These are phyloP conservation scores for Lantana camara DNA, from an alignment of 257 asterid species.

Conservation along the genomic window DNA sequence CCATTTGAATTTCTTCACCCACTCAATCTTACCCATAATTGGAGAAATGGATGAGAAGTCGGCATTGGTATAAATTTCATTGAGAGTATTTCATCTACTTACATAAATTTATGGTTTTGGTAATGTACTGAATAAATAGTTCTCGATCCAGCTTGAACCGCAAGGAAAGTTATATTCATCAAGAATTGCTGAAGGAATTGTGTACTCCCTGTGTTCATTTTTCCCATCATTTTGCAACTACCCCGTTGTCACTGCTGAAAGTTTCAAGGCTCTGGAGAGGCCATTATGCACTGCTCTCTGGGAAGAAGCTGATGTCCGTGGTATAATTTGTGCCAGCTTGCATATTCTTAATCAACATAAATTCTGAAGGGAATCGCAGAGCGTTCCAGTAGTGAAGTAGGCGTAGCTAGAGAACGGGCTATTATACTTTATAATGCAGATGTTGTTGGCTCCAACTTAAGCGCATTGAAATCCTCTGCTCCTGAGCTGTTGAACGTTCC, in stretches of 20 bases:
- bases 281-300: slow-evolving; percentile 61
- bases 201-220: slow-evolving; percentile 92
- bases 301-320: slow-evolving; percentile 67
- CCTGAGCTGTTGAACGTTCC: slow-evolving; percentile 57
- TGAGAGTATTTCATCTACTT: neutral
- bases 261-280: slow-evolving; percentile 65
- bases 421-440: slow-evolving; percentile 51
- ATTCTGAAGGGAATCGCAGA: slow-evolving; percentile 56
- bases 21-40: slow-evolving; percentile 58
- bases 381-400: slow-evolving; percentile 35
- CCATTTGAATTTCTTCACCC: slow-evolving; percentile 61
- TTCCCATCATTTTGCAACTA: slow-evolving; percentile 95
- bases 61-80: slow-evolving; percentile 51
- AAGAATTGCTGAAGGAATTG: slow-evolving; percentile 65
- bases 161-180: slow-evolving; percentile 69
- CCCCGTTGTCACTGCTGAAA: slow-evolving; percentile 79
- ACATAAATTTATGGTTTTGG: neutral
- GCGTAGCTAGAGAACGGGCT: slow-evolving; percentile 57
- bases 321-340: slow-evolving; percentile 83
- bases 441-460: slow-evolving; percentile 69
- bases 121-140: slow-evolving; percentile 18
- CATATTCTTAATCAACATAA: slow-evolving; percentile 88
- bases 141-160: slow-evolving; percentile 62
- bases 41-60: slow-evolving; percentile 67
- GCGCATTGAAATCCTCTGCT: slow-evolving; percentile 56